phyloP scores from a whole-genome alignment of 2,329 filamentous ascomycete species.

The Aureobasidium sp. region DNA sequence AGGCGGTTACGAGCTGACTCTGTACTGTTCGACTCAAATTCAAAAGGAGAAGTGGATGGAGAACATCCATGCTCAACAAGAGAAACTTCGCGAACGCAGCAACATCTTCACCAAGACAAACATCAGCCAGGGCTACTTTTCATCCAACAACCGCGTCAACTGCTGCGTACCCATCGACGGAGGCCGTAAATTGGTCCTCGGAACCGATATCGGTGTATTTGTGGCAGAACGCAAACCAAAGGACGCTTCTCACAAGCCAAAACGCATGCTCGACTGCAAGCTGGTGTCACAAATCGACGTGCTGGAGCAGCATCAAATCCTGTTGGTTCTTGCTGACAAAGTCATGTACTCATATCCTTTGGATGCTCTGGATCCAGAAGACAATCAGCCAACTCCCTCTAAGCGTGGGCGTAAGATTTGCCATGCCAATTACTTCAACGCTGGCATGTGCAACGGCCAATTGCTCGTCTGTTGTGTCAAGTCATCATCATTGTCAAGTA shows the following conservation, averaged over 20 bases:
- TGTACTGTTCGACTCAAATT: conserved; percentile 79
- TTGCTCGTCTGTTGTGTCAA: conserved; percentile 96
- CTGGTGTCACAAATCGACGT: conserved; percentile 94
- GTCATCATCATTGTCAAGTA: conserved; percentile 84
- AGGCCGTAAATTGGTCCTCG: conserved; percentile 87
- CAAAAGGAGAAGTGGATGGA: conserved; percentile 96
- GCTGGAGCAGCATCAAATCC: conserved; percentile 85
- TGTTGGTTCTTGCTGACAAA: conserved; percentile 89
- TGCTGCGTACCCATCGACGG: conserved; percentile 93
- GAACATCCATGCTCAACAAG: conserved; percentile 84
- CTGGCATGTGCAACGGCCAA: conserved; percentile 86
- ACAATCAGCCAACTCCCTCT: conserved; percentile 62
- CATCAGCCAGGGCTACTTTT: conserved; percentile 83
- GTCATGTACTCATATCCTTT: conserved; percentile 84
- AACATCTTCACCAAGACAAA: conserved; percentile 64
- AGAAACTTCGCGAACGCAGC: conserved; percentile 69
- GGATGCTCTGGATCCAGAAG: conserved; percentile 76
- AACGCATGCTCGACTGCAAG: conserved; percentile 75
- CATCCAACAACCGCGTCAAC: conserved; percentile 80
- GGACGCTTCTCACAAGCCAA: conserved; percentile 65
- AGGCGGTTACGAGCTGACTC: conserved; percentile 84
- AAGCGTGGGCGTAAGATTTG: conserved; percentile 95
- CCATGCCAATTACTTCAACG: conserved; percentile 98
- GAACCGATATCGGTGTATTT: conserved; percentile 90
- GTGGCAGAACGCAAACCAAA: conserved; percentile 85